These are phyloP conservation scores for Hibiscus mutabilis DNA, from an alignment of 345 rosid species.

Conservation along the genomic window DNA sequence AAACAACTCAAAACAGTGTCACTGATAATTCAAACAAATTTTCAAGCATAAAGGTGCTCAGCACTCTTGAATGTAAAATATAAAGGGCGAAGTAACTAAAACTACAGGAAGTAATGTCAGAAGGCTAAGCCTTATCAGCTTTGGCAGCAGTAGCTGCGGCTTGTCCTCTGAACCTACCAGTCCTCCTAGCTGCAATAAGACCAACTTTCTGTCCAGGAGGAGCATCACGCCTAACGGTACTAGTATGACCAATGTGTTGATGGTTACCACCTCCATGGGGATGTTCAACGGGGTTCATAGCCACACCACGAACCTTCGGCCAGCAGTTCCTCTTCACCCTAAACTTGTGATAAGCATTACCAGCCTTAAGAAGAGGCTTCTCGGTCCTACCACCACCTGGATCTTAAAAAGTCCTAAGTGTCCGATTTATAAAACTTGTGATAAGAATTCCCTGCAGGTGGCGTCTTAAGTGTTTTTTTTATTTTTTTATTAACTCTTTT, in stretches of 20 bases:
- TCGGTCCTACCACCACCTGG: conserved; percentile 82
- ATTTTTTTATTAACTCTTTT: too few relatives aligned
- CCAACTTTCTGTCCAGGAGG: conserved; percentile 77
- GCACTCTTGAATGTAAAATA: neutral
- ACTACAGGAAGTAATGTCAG: too few relatives aligned
- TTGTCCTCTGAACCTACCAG: conserved; percentile 70
- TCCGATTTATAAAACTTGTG: too few relatives aligned
- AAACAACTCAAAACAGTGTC: conserved; percentile 2
- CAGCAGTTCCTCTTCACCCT: conserved; percentile 74
- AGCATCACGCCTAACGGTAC: conserved; percentile 64
- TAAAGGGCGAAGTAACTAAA: too few relatives aligned
- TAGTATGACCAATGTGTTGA: conserved; percentile 74
- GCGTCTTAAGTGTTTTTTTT: too few relatives aligned
- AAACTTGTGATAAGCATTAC: conserved; percentile 65
- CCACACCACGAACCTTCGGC: conserved; percentile 85
- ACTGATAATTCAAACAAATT: conserved; percentile 2
- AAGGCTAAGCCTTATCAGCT: conserved; percentile 36
- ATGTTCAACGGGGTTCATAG: conserved; percentile 84
- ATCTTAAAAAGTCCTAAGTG: too few relatives aligned
- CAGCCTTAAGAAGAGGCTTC: conserved; percentile 68
- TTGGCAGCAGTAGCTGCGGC: conserved; percentile 67
- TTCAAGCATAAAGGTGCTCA: conserved; percentile 1
- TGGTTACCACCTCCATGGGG: conserved; percentile 88
- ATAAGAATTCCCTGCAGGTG: too few relatives aligned
- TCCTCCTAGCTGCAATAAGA: conserved; percentile 70